These are phyloP conservation scores for Boletus sp. DNA, from an alignment of 768 basidiomycete genomes.

Conservation along the genomic window DNA sequence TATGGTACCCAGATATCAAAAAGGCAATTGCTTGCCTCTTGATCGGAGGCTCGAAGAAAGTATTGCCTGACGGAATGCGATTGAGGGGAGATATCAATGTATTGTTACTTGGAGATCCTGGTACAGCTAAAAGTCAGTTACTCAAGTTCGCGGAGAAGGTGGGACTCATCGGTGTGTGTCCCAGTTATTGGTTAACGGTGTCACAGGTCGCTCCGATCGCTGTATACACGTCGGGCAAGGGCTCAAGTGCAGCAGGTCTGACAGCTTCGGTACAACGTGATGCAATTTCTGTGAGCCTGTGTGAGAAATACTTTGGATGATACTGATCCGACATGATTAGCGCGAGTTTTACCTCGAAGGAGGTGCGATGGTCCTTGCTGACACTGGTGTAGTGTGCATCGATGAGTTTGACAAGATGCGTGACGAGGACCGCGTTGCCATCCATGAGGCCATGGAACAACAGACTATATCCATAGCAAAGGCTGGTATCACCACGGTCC, in stretches of 20 bases:
- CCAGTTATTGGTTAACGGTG: not conserved
- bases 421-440: constrained; percentile 97
- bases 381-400: constrained; percentile 97
- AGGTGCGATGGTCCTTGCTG: constrained; percentile 98
- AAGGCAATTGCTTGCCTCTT: constrained; percentile 96
- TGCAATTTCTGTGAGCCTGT: constrained; percentile 67
- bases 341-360: constrained; percentile 99
- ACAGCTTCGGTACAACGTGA: constrained; percentile 98
- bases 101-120: constrained; percentile 92
- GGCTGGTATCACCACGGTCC: constrained; percentile 95
- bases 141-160: constrained; percentile 99
- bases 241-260: constrained; percentile 96
- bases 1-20: constrained; percentile 77
- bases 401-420: constrained; percentile 99
- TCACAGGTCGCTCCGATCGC: constrained; percentile 90
- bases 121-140: constrained; percentile 96
- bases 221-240: constrained; percentile 98
- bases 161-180: not conserved
- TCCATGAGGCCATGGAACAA: constrained; percentile 99
- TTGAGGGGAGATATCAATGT: constrained; percentile 98
- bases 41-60: constrained; percentile 96
- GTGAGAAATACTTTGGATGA: not conserved
- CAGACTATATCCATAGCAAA: constrained; percentile 99
- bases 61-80: constrained; percentile 95
- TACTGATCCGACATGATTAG: constrained; percentile 38